Evolutionary conservation across 208 protist genomes (phyloP).

Genomic region (Acanthamoeba royreba): DNA sequence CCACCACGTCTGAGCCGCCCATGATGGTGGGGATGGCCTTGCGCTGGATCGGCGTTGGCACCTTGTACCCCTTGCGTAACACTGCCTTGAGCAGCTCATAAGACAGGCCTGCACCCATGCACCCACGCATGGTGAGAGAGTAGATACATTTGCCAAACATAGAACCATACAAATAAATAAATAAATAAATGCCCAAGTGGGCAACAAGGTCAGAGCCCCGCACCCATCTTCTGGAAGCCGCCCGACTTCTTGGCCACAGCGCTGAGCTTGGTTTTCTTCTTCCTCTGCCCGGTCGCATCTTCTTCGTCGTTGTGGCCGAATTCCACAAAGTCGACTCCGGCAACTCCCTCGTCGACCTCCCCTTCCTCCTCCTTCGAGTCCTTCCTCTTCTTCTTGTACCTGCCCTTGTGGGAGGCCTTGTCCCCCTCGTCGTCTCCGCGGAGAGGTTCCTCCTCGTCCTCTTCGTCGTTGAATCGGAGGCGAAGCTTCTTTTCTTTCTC

Average conservation of each 20-base stretch:
- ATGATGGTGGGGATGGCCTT: slow-evolving; percentile 84
- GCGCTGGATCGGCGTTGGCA: slow-evolving; percentile 98
- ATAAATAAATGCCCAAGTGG: neutral
- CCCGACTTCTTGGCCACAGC: neutral
- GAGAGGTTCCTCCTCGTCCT: too few relatives aligned
- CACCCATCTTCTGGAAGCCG: slow-evolving; percentile 15
- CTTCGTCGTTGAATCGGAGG: too few relatives aligned
- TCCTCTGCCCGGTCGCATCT: neutral
- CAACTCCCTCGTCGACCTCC: neutral
- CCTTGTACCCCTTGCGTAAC: slow-evolving; percentile 93
- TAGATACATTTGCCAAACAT: neutral
- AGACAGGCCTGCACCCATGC: slow-evolving; percentile 77
- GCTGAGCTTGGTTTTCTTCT: neutral
- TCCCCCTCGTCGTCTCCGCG: too few relatives aligned
- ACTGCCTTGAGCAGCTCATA: slow-evolving; percentile 91
- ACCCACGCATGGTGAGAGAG: neutral
- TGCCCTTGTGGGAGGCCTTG: too few relatives aligned
- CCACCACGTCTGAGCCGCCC: slow-evolving; percentile 96
- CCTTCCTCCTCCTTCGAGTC: neutral
- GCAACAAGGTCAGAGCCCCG: neutral
- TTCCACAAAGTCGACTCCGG: neutral
- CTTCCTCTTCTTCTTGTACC: neutral
- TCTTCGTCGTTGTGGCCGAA: neutral
- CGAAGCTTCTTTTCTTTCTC: too few relatives aligned
- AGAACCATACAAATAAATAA: neutral